Evolutionary conservation across 208 protist genomes (phyloP), one percentile per base, ranked within the genome.

Genomic region (Crithidia fasciculata): DNA sequence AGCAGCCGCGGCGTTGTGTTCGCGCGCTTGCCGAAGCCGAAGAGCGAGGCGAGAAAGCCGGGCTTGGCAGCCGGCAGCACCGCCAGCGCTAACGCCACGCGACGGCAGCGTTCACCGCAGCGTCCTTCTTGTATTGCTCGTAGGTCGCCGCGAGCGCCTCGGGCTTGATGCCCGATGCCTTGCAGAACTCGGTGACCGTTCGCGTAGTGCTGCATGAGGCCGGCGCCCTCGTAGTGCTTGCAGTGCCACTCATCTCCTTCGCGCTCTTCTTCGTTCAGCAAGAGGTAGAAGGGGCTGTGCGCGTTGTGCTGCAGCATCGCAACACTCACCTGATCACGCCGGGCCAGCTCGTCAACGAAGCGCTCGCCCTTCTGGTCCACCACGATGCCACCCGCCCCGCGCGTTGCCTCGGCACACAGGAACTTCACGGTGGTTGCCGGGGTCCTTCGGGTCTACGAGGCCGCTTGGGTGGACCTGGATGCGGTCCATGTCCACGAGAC

Each of bases 401-500:
- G 86, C 49, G 98, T 83, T 28, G 96, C 96, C 84, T 99, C 98
- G 12, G 97, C 93, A 44, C 90, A 95, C 10, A 99, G 91, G 60
- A 97, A 97, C 85, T 98, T 98, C 28, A 85, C 83, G 40, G n/a
- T 80, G 80, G 44, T 83, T 86, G 37, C 68, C 66, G 0, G 96
- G 97, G 49, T 98, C 82, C 52, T 69, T 81, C 10, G 94, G 94
- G 74, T 98, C 81, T 16, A 99, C 84, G 43, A 99, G 93, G 47
- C 88, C 92, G 41, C 96, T 98, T 8, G 98, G 98, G 79, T 99
- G 97, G 10, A 99, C 79, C 80, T 95, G 88, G 19, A 94, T 83
- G 36, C 72, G 66, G 49, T 89, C 82, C 86, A 91, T 89, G 45
- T 94, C 88, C 36, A 87, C 74, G 40, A 88, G 71, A 10, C 69